phyloP scores from a whole-genome alignment of 2,329 filamentous ascomycete genomes.

The Hypoxylon sp. region DNA sequence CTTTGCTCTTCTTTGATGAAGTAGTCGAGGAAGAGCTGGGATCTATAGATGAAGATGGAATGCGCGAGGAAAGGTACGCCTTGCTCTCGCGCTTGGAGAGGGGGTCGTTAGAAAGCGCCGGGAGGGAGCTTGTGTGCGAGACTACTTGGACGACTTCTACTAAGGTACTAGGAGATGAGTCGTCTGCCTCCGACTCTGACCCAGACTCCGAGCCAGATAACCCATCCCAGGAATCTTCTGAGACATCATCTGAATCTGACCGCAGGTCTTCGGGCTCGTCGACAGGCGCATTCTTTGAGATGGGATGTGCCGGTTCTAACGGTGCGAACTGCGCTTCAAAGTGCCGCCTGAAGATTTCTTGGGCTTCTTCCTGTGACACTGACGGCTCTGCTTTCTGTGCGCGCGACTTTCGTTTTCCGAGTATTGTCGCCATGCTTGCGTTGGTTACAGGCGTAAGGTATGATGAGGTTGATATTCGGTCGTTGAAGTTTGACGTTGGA shows the following conservation, averaged over 20 bases:
- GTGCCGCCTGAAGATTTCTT: constrained; percentile 83
- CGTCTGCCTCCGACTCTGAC: constrained; percentile 48
- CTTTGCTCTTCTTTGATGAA: constrained; percentile 48
- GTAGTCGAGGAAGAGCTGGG: constrained; percentile 44
- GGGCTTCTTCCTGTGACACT: constrained; percentile 66
- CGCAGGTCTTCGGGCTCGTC: constrained; percentile 54
- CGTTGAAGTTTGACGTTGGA: constrained; percentile 22
- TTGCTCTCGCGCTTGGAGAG: constrained; percentile 79
- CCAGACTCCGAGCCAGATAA: constrained; percentile 67
- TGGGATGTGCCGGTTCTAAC: constrained; percentile 56
- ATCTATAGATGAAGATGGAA: constrained; percentile 55
- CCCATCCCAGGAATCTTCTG: constrained; percentile 69
- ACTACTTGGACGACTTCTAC: constrained; percentile 68
- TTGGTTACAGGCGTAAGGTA: not conserved
- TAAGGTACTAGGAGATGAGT: constrained; percentile 36
- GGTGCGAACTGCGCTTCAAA: constrained; percentile 93
- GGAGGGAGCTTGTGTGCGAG: constrained; percentile 65
- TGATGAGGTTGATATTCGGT: constrained; percentile 8
- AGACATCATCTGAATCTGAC: constrained; percentile 43
- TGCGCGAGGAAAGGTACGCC: constrained; percentile 73
- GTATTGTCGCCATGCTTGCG: constrained; percentile 57
- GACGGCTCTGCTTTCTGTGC: constrained; percentile 47
- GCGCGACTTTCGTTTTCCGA: constrained; percentile 65
- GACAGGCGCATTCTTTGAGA: constrained; percentile 42
- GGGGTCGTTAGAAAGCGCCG: constrained; percentile 51